These are phyloP conservation scores for Brasenia schreberi DNA, from an alignment of 164 flowering plant species.

Conservation along the genomic window DNA sequence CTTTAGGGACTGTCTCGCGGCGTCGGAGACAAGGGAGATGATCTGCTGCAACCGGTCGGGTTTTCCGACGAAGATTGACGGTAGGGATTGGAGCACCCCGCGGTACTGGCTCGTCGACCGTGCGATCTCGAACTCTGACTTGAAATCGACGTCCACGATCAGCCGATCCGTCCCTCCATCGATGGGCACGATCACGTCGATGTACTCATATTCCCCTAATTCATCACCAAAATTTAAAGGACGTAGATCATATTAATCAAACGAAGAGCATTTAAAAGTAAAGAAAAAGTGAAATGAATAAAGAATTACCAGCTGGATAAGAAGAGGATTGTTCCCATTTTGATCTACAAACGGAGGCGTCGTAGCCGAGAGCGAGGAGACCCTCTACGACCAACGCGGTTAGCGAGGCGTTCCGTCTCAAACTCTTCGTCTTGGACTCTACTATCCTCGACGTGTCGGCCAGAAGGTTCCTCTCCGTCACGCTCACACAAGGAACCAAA, in stretches of 20 bases:
- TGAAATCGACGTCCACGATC: conserved; percentile 70
- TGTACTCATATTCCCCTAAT: conserved; percentile 76
- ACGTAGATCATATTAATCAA: not conserved
- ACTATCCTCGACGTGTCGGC: conserved; percentile 25
- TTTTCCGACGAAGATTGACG: conserved; percentile 69
- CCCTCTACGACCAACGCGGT: conserved; percentile 24
- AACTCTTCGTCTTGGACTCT: conserved; percentile 5
- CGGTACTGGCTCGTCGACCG: conserved; percentile 61
- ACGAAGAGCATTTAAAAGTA: not conserved
- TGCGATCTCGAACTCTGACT: conserved; percentile 89
- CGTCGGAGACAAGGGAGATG: conserved; percentile 53
- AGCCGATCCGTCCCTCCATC: conserved; percentile 27
- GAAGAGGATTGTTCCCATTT: conserved; percentile 69
- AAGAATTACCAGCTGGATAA: conserved; percentile 54
- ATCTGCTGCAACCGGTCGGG: conserved; percentile 64
- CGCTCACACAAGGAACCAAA: conserved; percentile 16
- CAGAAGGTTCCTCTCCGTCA: conserved; percentile 21
- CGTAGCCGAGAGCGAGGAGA: conserved; percentile 45
- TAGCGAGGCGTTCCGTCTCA: conserved; percentile 12
- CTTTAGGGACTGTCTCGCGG: conserved; percentile 72
- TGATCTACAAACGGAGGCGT: conserved; percentile 68
- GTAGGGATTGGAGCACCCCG: conserved; percentile 50
- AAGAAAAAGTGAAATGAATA: conserved; percentile 1
- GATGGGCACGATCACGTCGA: conserved; percentile 45
- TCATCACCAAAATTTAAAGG: conserved; percentile 2